Conservation (phyloP, 371 early-diverging fungal species). For the Blyttiomyces sp. region DNA sequence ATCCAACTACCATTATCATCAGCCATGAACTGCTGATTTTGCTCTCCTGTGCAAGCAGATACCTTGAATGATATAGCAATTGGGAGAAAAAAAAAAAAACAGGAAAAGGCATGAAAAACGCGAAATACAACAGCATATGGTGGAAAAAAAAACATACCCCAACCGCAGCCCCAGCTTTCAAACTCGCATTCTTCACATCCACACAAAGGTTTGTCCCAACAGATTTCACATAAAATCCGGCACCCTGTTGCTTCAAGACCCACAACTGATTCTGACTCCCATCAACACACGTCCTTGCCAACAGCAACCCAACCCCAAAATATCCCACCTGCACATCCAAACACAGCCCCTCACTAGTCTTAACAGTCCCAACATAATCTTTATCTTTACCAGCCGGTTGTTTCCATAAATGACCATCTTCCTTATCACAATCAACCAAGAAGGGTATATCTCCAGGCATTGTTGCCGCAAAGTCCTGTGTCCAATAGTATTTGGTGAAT, state of each 20-base stretch:
- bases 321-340: neutral
- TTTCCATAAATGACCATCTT: neutral
- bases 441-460: neutral
- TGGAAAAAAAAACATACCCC: neutral
- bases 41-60: neutral
- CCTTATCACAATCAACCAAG: neutral
- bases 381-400: neutral
- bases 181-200: neutral
- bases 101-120: too few species aligned
- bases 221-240: neutral
- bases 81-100: too few species aligned
- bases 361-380: too few species aligned
- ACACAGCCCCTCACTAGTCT: neutral
- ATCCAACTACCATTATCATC: neutral
- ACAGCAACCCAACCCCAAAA: neutral
- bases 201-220: neutral
- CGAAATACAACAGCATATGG: too few species aligned
- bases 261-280: neutral
- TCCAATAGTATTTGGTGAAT: neutral
- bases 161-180: neutral
- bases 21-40: neutral
- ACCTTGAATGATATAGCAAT: too few species aligned
- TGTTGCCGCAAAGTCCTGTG: neutral
- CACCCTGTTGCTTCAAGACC: neutral
- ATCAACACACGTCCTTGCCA: neutral